Evolutionary conservation across 345 rosid species (phyloP).

Genomic region (Noccaea caerulescens): DNA sequence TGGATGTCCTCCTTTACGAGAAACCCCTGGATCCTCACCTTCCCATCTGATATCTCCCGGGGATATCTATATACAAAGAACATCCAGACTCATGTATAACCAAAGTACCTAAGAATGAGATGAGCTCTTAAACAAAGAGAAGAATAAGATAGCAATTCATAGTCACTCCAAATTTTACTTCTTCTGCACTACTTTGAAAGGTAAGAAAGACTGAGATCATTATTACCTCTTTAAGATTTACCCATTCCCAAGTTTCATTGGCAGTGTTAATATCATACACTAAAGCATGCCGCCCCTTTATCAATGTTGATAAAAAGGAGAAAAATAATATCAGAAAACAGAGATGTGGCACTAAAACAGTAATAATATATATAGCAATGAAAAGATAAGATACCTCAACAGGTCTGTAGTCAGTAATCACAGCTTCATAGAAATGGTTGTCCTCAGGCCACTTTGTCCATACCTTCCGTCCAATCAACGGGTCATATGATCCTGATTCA

Average conservation of each 20-base stretch:
- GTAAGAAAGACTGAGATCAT: neutral
- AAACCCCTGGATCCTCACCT: conserved; percentile 67
- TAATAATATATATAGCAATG: conserved; percentile 13
- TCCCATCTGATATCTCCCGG: conserved; percentile 94
- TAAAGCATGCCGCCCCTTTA: conserved; percentile 91
- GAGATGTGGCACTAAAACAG: conserved; percentile 24
- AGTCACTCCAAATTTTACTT: neutral
- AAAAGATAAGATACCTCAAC: conserved; percentile 56
- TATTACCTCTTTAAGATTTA: conserved; percentile 94
- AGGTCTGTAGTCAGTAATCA: conserved; percentile 74
- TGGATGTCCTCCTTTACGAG: conserved; percentile 76
- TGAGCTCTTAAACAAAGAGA: conserved; percentile 14
- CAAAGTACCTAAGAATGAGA: conserved; percentile 1
- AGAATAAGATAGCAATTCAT: conserved; percentile 12
- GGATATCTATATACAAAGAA: conserved; percentile 61
- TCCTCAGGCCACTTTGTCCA: conserved; percentile 99
- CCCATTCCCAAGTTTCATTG: conserved; percentile 95
- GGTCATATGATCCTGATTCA: conserved; percentile 64
- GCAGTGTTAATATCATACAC: conserved; percentile 82
- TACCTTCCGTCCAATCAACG: conserved; percentile 81
- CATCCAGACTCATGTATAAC: neutral
- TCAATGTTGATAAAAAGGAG: conserved; percentile 33
- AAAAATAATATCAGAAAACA: conserved; percentile 33
- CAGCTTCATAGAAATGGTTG: conserved; percentile 87
- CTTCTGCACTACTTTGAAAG: conserved; percentile 25